phyloP scores from a whole-genome alignment of 2,329 filamentous ascomycete species.

The Beauveria pseudobassiana region DNA sequence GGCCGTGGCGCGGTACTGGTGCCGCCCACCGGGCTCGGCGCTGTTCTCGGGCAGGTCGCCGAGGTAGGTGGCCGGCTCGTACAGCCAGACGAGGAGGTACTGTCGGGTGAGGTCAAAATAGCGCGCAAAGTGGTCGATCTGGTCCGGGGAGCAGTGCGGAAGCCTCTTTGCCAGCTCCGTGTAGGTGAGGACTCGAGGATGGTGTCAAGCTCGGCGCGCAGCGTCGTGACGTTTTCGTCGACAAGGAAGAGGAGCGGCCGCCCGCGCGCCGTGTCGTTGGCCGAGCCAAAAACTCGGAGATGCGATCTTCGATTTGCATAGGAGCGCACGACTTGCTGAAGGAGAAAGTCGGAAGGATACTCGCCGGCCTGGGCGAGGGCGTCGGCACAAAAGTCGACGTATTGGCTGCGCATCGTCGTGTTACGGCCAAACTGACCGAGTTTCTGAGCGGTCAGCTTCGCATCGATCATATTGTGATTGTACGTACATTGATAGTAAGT shows the following conservation, averaged over 20 bases:
- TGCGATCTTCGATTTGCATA: constrained; percentile 27
- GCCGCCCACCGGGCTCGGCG: constrained; percentile 11
- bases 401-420: constrained; percentile 24
- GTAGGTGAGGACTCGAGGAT: constrained; percentile 24
- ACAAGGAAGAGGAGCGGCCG: constrained; percentile 25
- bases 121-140: constrained; percentile 15
- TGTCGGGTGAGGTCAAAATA: constrained; percentile 26
- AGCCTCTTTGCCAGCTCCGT: constrained; percentile 15
- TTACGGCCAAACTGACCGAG: constrained; percentile 29
- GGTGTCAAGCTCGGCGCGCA: constrained; percentile 26
- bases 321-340: constrained; percentile 28
- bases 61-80: constrained; percentile 31
- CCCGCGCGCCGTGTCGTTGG: constrained; percentile 20
- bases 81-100: constrained; percentile 30
- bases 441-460: constrained; percentile 20
- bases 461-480: not conserved
- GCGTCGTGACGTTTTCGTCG: constrained; percentile 24
- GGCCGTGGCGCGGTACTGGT: constrained; percentile 24
- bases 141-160: constrained; percentile 9
- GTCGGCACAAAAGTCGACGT: constrained; percentile 27
- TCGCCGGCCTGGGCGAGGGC: constrained; percentile 20
- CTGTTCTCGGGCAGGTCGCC: constrained; percentile 18
- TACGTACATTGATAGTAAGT: constrained; percentile 31
- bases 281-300: constrained; percentile 26
- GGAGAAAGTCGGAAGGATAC: constrained; percentile 23